Evolutionary conservation across 1,284 basidiomycete genomes (phyloP), one percentile per base, ranked within the genome.

Genomic region (Rhodotorula sp.): DNA sequence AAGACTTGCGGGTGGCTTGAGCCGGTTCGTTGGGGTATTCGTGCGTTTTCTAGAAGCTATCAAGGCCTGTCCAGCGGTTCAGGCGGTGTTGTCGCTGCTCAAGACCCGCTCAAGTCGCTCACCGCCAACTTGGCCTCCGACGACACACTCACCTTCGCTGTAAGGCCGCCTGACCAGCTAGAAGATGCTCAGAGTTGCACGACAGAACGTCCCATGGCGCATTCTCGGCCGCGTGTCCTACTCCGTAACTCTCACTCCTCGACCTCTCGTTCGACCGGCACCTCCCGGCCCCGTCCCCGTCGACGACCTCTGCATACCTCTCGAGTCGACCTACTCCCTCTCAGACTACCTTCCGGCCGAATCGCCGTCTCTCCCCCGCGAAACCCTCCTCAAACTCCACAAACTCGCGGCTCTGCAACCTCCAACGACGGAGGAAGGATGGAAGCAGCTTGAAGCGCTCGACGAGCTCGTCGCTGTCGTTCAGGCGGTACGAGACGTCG

Each of bases 331-430:
- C 8, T 73, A 70, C 64, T 62, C 66, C 4, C 58, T 73, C 64
- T 17, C 51, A 9, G 67, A 67, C 44, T 60, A 66, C 58, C 63
- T 73, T 44, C 73, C 71, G 19, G 32, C 55, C 30, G 24, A 46
- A 4, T 27, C 67, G 13, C 30, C 68, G 9, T 51, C 54, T 30
- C 39, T 67, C 32, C 53, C 55, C 10, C 62, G 59, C 30, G 67
- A 68, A 11, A 70, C 71, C n/a, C 61, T 73, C 61, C 19, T 54
- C 48, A 72, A 74, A 36, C 64, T 74, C 24, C 68, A 74, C 46
- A 53, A 54, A 11, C 64, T 74, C 49, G 51, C 71, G 10, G 73
- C 73, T 2, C 68, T 74, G 52, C 36, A 65, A 29, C 73, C 71
- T 7, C 73, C 73, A 2, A 29, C 53, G 13, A 49, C 67, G 17